These are phyloP conservation scores for Erodium trifolium DNA, from an alignment of 441 rosid species.

Conservation along the genomic window DNA sequence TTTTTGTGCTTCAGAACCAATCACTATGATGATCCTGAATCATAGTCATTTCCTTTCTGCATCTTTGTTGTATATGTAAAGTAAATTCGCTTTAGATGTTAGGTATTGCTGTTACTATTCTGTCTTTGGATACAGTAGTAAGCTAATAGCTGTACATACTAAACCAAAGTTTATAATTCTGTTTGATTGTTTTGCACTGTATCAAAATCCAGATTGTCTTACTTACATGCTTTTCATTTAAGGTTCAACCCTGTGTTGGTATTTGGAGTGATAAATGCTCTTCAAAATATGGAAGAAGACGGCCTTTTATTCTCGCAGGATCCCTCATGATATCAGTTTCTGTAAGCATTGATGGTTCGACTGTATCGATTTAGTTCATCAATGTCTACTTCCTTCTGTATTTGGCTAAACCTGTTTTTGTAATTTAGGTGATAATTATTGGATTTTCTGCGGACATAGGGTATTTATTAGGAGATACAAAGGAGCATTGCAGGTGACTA, in stretches of 20 bases:
- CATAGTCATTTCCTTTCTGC: no score
- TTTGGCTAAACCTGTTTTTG: slow-evolving; percentile 46
- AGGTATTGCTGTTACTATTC: no score
- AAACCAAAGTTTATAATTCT: background rate
- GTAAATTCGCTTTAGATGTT: no score
- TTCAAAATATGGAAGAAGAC: slow-evolving; percentile 78
- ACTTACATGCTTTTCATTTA: slow-evolving; percentile 25
- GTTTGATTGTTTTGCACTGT: background rate
- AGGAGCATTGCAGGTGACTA: slow-evolving; percentile 72
- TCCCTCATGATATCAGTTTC: slow-evolving; percentile 74
- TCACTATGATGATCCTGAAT: no score
- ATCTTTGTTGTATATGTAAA: no score
- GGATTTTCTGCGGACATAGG: slow-evolving; percentile 99
- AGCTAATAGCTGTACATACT: background rate
- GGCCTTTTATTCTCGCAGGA: slow-evolving; percentile 88
- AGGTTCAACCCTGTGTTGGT: slow-evolving; percentile 99
- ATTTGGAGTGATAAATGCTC: slow-evolving; percentile 96
- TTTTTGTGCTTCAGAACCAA: no score
- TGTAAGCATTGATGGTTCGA: slow-evolving; percentile 43
- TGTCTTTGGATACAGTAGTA: no score
- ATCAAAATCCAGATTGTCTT: slow-evolving; percentile 13
- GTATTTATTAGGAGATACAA: slow-evolving; percentile 67
- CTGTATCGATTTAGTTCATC: no score
- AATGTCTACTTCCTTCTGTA: no score
- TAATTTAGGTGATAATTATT: slow-evolving; percentile 81